Evolutionary conservation across 495 filamentous ascomycete species (phyloP).

Genomic region (Aspergillus haitiensis): DNA sequence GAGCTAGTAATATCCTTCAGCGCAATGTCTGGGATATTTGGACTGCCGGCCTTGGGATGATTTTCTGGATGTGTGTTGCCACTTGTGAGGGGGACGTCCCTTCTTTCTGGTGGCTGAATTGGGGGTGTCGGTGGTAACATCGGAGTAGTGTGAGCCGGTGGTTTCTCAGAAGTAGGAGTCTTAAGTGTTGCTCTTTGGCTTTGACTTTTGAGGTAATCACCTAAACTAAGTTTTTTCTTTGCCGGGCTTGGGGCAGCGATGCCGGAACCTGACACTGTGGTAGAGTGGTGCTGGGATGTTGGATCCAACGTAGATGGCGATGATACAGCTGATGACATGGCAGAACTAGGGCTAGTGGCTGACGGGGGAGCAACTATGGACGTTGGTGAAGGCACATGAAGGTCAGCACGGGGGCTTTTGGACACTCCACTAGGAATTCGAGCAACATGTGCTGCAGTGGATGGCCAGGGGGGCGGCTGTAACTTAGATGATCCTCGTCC

Average conservation of each 20-base stretch:
- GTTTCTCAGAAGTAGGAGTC: slow-evolving; percentile 45
- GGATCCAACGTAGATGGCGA: slow-evolving; percentile 38
- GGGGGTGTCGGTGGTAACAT: slow-evolving; percentile 30
- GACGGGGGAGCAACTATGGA: slow-evolving; percentile 25
- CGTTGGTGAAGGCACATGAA: slow-evolving; percentile 45
- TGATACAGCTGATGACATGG: slow-evolving; percentile 32
- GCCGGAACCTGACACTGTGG: slow-evolving; percentile 29
- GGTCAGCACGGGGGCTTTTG: slow-evolving; percentile 31
- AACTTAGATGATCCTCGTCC: slow-evolving; percentile 32
- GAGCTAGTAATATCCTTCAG: slow-evolving; percentile 38
- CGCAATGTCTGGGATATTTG: slow-evolving; percentile 28
- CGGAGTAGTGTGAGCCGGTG: slow-evolving; percentile 31
- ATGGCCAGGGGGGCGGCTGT: slow-evolving; percentile 38
- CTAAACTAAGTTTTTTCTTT: slow-evolving; percentile 68
- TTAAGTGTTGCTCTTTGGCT: slow-evolving; percentile 44
- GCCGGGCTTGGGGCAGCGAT: slow-evolving; percentile 56
- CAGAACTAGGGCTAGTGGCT: slow-evolving; percentile 35
- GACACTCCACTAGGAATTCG: slow-evolving; percentile 28
- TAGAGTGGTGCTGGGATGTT: slow-evolving; percentile 24
- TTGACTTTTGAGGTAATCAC: slow-evolving; percentile 55
- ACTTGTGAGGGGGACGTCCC: slow-evolving; percentile 11
- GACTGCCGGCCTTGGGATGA: slow-evolving; percentile 23
- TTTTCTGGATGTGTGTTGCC: slow-evolving; percentile 21
- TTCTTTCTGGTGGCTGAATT: slow-evolving; percentile 23
- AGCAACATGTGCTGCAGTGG: slow-evolving; percentile 42